Base-by-base conservation (phyloP, 2,329 filamentous ascomycete species). In the Sarocladiaceae sp. region DNA sequence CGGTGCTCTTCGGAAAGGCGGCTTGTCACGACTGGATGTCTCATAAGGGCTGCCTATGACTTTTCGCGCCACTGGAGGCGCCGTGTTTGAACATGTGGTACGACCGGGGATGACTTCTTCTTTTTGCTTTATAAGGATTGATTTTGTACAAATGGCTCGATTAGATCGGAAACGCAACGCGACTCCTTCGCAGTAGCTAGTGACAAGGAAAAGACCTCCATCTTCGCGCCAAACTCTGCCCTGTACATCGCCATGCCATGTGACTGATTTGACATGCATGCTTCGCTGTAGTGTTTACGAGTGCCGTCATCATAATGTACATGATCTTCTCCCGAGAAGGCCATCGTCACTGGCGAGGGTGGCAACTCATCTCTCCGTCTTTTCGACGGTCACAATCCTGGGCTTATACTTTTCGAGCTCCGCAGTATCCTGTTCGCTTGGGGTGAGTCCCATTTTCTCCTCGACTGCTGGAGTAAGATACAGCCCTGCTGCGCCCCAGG, bases 401-500 rank as follows among this genome's bases (percentile, higher is more conserved):
- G 88, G 88, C 28, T 83, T 71, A 44, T 79, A 69, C 48, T 75
- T 76, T 47, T 82, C 76, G 56, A 96, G 66, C 12, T 80, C 79
- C 54, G 83, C 81, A 65, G 83, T 85, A 64, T 96, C 90, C 62
- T 87, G 75, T 56, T 89, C 83, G 1, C 83, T 86, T 1, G 91
- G 82, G 35, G 79, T 83, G 66, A 90, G 79, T 6, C 87, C 88
- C 55, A 92, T 78, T 37, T 78, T 83, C 64, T 87, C 79, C 69
- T 93, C 91, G 15, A 86, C 83, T 53, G 77, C 76, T 63, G 93
- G 87, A 4, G 87, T 83, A 17, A 88, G 64, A 64, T 86, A 85
- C n/a, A 94, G 76, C 15, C 90, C 92, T 36, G 83, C 72, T 36
- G 75, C 72, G 13, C 89, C 90, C 82, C 90, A 96, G 29, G 81